Evolutionary conservation across 352 stramenopile species (phyloP), one percentile per base, ranked within the genome.

Genomic region (Pythium sp.): DNA sequence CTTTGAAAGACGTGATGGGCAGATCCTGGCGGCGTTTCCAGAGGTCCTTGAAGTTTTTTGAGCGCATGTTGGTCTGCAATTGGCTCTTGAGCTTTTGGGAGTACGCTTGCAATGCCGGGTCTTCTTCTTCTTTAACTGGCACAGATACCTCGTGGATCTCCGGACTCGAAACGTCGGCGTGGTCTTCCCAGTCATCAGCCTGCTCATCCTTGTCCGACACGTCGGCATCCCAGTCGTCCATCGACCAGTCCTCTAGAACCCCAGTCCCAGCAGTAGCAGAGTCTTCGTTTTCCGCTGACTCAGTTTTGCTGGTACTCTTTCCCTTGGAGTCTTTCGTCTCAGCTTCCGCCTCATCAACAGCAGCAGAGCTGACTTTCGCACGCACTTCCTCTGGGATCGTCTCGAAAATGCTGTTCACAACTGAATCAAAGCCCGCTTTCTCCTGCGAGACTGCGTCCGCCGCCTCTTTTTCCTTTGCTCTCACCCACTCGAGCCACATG

Each of bases 401-500:
- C 2, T 71, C 43, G n/a, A 84, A 83, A 47, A 93, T 78, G 3
- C 78, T 73, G 28, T 80, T 75, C 15, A 93, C 53, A 2, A 91
- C 57, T 20, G 77, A 63, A 36, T 93, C 81, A 46, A 91, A 82
- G 55, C 82, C 76, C 18, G 84, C 68, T 8, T 77, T 82, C 57
- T 80, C 60, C 6, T 74, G 70, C 6, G 79, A 78, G 8, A 72
- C 71, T 8, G 70, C 73, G 18, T 75, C 75, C 3, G 73, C 74
- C 0, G 77, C 75, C 20, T 71, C 65, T 8, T 78, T 64, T 20
- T 89, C 71, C 43, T 84, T 74, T 18, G 76, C 69, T 0, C 78
- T 74, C 2, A 80, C 72, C 86, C 86, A 95, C n/a, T 66, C 49
- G 26, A 89, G 72, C 95, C 95, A 98, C 73, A 98, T 79, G 3